Percentiles rank a stretch among this genome's conserved stretches.
Conservation (phyloP, 2,329 filamentous ascomycete genomes). For the Ophiostoma pallidulum region DNA sequence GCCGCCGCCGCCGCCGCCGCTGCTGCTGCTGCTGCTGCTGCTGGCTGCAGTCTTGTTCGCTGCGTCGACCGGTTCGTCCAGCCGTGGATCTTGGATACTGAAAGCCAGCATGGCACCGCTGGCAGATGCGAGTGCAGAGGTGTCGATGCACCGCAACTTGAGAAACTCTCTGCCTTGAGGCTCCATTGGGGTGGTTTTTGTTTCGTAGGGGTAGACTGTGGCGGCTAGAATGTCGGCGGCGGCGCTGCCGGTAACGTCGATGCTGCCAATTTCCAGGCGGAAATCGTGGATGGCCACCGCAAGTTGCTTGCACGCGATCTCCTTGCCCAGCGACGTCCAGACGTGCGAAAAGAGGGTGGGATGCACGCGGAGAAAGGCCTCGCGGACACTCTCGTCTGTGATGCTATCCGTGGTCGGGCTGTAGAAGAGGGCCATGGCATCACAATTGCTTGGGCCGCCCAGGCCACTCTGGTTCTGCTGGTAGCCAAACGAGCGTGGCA, state of each 20-base stretch:
- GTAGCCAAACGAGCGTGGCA: slow-evolving; percentile 16
- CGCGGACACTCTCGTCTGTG: neutral
- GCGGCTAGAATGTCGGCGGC: slow-evolving; percentile 70
- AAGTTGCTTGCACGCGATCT: slow-evolving; percentile 50
- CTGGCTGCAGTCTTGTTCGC: slow-evolving; percentile 28
- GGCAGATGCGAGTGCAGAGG: slow-evolving; percentile 62
- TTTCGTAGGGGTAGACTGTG: slow-evolving; percentile 48
- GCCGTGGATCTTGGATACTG: slow-evolving; percentile 65
- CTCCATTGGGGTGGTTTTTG: slow-evolving; percentile 20
- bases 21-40: slow-evolving; percentile 24
- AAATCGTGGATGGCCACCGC: slow-evolving; percentile 57
- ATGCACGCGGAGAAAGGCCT: slow-evolving; percentile 42
- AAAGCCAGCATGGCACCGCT: slow-evolving; percentile 63
- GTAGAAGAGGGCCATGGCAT: slow-evolving; percentile 12
- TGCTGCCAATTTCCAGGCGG: slow-evolving; percentile 56
- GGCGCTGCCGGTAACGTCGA: slow-evolving; percentile 54
- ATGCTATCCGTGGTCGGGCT: neutral
- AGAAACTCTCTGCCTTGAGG: slow-evolving; percentile 41
- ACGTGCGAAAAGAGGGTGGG: slow-evolving; percentile 67
- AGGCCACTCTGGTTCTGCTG: slow-evolving; percentile 4
- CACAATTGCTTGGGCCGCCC: slow-evolving; percentile 14
- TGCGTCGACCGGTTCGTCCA: slow-evolving; percentile 60
- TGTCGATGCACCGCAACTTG: slow-evolving; percentile 44
- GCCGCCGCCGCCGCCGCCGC: too few relatives aligned
- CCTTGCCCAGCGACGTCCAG: slow-evolving; percentile 52